These are phyloP conservation scores for Oryza longistaminata DNA, from an alignment of 176 grass and related monocot species.

Conservation along the genomic window DNA sequence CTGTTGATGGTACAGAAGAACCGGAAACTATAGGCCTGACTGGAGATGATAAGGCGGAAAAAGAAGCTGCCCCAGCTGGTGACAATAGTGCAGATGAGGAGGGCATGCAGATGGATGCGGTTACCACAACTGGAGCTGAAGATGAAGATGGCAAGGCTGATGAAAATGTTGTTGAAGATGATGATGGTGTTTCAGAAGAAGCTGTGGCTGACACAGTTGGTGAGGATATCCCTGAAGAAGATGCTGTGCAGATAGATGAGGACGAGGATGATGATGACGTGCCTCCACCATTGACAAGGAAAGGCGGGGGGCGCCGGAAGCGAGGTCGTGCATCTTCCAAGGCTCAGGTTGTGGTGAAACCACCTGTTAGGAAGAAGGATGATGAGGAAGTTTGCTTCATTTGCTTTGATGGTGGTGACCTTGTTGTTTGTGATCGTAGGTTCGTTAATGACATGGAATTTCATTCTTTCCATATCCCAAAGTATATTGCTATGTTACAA, in stretches of 20 bases:
- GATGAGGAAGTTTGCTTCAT: conserved; percentile 97
- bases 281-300: conserved; percentile 50
- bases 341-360: conserved; percentile 43
- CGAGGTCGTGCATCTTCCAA: conserved; percentile 71
- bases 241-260: conserved; percentile 40
- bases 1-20: conserved; percentile 31
- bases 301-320: conserved; percentile 61
- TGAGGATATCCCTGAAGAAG: conserved; percentile 46
- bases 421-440: conserved; percentile 99
- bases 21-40: not conserved
- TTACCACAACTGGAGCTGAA: conserved; percentile 29
- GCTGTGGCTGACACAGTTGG: conserved; percentile 24
- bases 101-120: conserved; percentile 21
- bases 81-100: conserved; percentile 35
- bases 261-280: conserved; percentile 41
- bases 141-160: conserved; percentile 39
- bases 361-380: conserved; percentile 57
- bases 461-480: conserved; percentile 22
- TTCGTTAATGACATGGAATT: conserved; percentile 33
- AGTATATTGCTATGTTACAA: conserved; percentile 19
- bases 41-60: conserved; percentile 34
- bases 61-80: conserved; percentile 31
- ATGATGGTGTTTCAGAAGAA: conserved; percentile 35
- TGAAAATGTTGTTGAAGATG: conserved; percentile 40
- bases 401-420: conserved; percentile 97